phyloP scores from a whole-genome alignment of 805 yeast species.

The Saccharomycopsis selenospora region DNA sequence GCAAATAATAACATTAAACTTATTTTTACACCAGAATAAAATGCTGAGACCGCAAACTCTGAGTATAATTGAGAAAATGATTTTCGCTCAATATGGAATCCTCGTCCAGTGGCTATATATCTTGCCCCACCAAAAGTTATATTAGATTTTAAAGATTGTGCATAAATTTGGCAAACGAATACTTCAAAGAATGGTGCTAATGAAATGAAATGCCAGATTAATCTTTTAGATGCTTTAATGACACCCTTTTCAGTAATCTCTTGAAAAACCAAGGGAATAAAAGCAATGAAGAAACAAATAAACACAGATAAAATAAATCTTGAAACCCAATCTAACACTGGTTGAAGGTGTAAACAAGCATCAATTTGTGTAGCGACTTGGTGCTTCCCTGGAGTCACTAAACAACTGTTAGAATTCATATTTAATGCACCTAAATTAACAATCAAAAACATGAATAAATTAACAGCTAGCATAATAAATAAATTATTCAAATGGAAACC shows the following conservation, averaged over 20 bases:
- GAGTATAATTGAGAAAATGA: slow-evolving; percentile 69
- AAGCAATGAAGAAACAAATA: slow-evolving; percentile 75
- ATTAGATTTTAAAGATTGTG: slow-evolving; percentile 63
- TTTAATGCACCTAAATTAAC: slow-evolving; percentile 68
- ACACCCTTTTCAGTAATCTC: slow-evolving; percentile 78
- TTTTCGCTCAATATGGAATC: slow-evolving; percentile 75
- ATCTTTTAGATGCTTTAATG: slow-evolving; percentile 66
- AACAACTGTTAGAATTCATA: slow-evolving; percentile 63
- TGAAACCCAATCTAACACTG: slow-evolving; percentile 75
- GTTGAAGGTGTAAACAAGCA: slow-evolving; percentile 68
- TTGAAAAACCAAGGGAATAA: slow-evolving; percentile 70
- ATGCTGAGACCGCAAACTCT: slow-evolving; percentile 74
- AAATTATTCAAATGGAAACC: slow-evolving; percentile 81
- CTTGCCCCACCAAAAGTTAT: slow-evolving; percentile 81
- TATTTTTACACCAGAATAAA: slow-evolving; percentile 77
- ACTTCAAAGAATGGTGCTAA: slow-evolving; percentile 79
- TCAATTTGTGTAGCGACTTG: slow-evolving; percentile 41
- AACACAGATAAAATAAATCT: slow-evolving; percentile 76
- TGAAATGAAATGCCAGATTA: slow-evolving; percentile 59
- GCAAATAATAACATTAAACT: slow-evolving; percentile 67
- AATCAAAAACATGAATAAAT: slow-evolving; percentile 61
- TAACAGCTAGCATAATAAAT: slow-evolving; percentile 70
- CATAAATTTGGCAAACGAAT: slow-evolving; percentile 72
- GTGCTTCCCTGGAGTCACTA: slow-evolving; percentile 59
- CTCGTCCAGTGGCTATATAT: slow-evolving; percentile 81